Base-by-base conservation (phyloP, 1,284 basidiomycete genomes). In the Sparassis latifolia region DNA sequence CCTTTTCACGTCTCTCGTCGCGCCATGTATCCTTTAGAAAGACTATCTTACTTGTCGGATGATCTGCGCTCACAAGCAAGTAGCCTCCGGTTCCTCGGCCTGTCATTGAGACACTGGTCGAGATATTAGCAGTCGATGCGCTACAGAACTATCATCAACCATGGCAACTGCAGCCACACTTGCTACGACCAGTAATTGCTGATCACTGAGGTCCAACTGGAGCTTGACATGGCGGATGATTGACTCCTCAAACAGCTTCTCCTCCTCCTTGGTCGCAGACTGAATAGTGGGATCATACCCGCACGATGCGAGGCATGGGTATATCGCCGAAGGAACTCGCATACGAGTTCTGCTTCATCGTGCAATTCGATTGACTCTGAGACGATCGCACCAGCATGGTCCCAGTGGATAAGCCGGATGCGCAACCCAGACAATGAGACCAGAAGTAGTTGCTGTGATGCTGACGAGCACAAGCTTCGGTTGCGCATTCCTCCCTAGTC, bases 21-120 rank as follows among this genome's bases (percentile, higher is more conserved):
- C n/a, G 47, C 54, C 56, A 55, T 1, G 48, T 54, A 29, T 55
- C 54, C 43, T 58, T 58, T 5, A 58, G 45, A 20, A 53, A 47
- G 2, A 44, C 46, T 4, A 52, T 38, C 1, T n/a, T 35, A n/a
- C n/a, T n/a, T n/a, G n/a, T n/a, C n/a, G n/a, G n/a, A n/a, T 37
- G 10, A 3, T 40, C 12, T 1, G 31, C 38, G 9, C 44, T 31
- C 3, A 58, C 51, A 3, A 52, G 52, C 54, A 52, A 55, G 29
- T 54, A 58, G 6, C 42, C 47, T 2, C 54, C 52, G 3, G 51
- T 55, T 6, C 37, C 50, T 2, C 54, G 48, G 10, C 52, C 52
- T n/a, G n/a, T n/a, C 9, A 51, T 12, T 1, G 48, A 51, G 3
- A 50, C 2, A 54, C 39, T 0, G 54, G 50, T 9, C 48, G 42